phyloP scores from a whole-genome alignment of 225 moss, liverwort and hornwort species.

The Marchantia paleacea region DNA sequence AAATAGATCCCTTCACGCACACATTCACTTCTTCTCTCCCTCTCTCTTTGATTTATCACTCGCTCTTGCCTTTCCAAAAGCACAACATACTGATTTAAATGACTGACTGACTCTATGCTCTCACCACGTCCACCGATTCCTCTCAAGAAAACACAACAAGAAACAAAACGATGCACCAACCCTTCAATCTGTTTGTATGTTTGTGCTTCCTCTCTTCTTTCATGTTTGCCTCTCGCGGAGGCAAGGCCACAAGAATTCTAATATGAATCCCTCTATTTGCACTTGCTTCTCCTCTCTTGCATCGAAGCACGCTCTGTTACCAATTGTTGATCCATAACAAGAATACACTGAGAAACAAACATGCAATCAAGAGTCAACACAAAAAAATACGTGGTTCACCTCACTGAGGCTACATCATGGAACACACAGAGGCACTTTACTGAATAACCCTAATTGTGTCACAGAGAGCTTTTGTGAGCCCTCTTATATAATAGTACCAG shows the following conservation, averaged over 20 bases:
- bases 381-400: too few relatives aligned
- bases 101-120: too few relatives aligned
- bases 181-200: not conserved
- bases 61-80: not conserved
- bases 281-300: conserved; percentile 7
- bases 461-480: too few relatives aligned
- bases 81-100: too few relatives aligned
- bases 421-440: too few relatives aligned
- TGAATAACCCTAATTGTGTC: too few relatives aligned
- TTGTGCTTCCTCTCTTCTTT: conserved; percentile 1
- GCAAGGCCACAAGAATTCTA: conserved; percentile 4
- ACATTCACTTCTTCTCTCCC: not conserved
- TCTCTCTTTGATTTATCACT: not conserved
- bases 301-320: conserved; percentile 21
- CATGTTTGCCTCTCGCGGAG: too few relatives aligned
- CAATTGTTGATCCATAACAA: too few relatives aligned
- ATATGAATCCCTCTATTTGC: not conserved
- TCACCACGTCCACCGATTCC: conserved; percentile 2
- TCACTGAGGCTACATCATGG: too few relatives aligned
- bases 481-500: too few relatives aligned
- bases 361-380: too few relatives aligned
- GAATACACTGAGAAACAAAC: too few relatives aligned
- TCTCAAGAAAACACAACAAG: not conserved
- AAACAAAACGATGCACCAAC: not conserved
- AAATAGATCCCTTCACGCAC: not conserved